Percentiles rank a stretch among this genome's conserved stretches.
Conservation (phyloP, 1,284 basidiomycete species). For the Heterobasidion annosum region DNA sequence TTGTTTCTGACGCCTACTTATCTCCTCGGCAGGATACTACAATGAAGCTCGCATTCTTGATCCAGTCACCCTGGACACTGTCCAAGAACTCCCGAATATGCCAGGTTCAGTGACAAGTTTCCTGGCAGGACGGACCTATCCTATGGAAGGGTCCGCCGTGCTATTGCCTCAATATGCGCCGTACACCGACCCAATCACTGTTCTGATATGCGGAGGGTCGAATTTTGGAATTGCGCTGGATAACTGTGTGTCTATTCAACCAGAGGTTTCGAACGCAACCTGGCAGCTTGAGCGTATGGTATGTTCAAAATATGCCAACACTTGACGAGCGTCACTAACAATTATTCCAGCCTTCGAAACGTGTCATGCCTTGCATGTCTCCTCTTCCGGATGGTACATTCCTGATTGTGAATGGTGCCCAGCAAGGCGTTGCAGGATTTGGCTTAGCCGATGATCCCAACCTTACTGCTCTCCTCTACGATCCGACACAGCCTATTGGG, state of each 20-base stretch:
- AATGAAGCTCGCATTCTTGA: conserved; percentile 74
- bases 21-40: conserved; percentile 45
- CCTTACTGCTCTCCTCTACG: conserved; percentile 55
- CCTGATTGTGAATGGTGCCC: conserved; percentile 63
- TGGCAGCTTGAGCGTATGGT: conserved; percentile 75
- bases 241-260: conserved; percentile 60
- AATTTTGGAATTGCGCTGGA: conserved; percentile 48
- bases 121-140: conserved; percentile 62
- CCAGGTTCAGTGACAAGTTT: conserved; percentile 72
- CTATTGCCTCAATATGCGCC: conserved; percentile 62
- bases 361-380: conserved; percentile 70
- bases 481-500: conserved; percentile 49
- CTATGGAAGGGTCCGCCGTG: conserved; percentile 42
- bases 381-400: conserved; percentile 66
- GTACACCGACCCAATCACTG: conserved; percentile 58
- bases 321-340: no score
- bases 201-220: conserved; percentile 75
- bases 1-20: neutral
- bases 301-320: conserved; percentile 9
- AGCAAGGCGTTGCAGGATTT: conserved; percentile 65
- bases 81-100: conserved; percentile 54
- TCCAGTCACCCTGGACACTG: conserved; percentile 51
- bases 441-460: conserved; percentile 61
- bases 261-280: conserved; percentile 45
- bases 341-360: conserved; percentile 49